Evolutionary conservation across 2,329 filamentous ascomycete genomes (phyloP), one percentile per base, ranked within the genome.

Genomic region (Ceratocystis alfenasii): DNA sequence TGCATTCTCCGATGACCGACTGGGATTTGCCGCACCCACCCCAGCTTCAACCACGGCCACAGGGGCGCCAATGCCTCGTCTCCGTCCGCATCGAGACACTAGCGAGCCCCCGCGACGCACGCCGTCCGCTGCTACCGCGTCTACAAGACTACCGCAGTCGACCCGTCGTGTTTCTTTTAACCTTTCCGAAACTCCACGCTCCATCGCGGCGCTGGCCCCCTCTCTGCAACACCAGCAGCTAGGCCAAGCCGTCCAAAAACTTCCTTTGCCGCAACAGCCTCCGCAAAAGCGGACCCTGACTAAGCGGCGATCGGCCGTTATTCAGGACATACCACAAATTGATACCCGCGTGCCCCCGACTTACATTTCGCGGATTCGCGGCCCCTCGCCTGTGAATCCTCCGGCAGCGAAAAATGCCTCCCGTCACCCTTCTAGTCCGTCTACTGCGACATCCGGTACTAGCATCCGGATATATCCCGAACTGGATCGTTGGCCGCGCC

Each of bases 401-500:
- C 60, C n/a, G 17, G 60, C 8, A 46, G 62, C 44, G 7, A 36
- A 17, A 25, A 46, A 3, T 25, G 15, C 22, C 59, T 20, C 44
- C 5, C 41, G 17, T 59, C 45, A n/a, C 30, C 41, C 57, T 59
- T 50, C 17, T 30, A 53, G 20, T 20, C 28, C 25, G 4, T 22
- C 15, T 50, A n/a, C 6, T 50, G 8, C 22, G 41, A 48, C 61
- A 25, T 45, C 25, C 59, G 22, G 12, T 1, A 48, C 61, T n/a
- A 59, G n/a, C 57, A 57, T 46, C 28, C 62, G 45, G 17, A 65
- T 67, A 22, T 67, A 67, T 46, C 66, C 66, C 20, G 66, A 67
- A 53, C 66, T 65, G 30, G 63, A 67, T 33, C 62, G 66, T n/a
- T 67, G 66, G 66, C 66, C 66, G 8, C 61, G 44, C 36, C 65